Conservation (phyloP, 1,284 basidiomycete species). For the Mycena sp. region DNA sequence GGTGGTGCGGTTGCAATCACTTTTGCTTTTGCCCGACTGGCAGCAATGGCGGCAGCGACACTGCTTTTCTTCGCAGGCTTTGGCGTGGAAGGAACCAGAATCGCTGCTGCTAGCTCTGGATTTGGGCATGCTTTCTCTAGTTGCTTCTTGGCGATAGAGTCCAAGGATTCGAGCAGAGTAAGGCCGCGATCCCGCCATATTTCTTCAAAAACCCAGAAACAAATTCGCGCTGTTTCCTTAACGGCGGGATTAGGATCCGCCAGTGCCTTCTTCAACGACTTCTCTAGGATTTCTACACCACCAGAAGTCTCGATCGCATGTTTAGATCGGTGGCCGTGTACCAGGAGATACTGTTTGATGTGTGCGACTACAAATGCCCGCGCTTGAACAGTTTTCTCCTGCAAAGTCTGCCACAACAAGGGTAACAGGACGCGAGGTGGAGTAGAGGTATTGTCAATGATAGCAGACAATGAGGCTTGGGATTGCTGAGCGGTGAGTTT, state of each 20-base stretch:
- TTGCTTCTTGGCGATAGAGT: constrained; percentile 79
- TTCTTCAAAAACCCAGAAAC: constrained; percentile 85
- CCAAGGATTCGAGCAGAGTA: constrained; percentile 74
- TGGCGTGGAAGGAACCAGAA: constrained; percentile 57
- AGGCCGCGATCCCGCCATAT: constrained; percentile 80
- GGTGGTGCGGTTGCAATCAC: constrained; percentile 84
- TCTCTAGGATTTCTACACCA: constrained; percentile 76
- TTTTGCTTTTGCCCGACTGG: constrained; percentile 84
- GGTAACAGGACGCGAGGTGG: constrained; percentile 78
- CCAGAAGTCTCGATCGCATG: constrained; percentile 72
- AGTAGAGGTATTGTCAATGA: constrained; percentile 79
- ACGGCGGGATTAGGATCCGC: constrained; percentile 85
- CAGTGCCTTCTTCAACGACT: constrained; percentile 76
- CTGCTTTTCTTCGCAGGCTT: constrained; percentile 75
- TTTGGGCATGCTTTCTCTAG: constrained; percentile 86
- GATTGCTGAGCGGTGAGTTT: constrained; percentile 91
- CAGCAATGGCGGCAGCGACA: constrained; percentile 83
- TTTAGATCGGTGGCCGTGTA: constrained; percentile 72
- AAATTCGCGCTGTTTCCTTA: constrained; percentile 74
- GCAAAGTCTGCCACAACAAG: constrained; percentile 76
- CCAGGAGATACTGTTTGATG: constrained; percentile 77
- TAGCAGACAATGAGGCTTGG: constrained; percentile 74
- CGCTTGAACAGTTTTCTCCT: constrained; percentile 88
- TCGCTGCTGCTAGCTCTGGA: constrained; percentile 50
- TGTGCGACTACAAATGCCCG: constrained; percentile 77